phyloP scores from a whole-genome alignment of 148 eudicot species.

The Chenopodium suecicum region DNA sequence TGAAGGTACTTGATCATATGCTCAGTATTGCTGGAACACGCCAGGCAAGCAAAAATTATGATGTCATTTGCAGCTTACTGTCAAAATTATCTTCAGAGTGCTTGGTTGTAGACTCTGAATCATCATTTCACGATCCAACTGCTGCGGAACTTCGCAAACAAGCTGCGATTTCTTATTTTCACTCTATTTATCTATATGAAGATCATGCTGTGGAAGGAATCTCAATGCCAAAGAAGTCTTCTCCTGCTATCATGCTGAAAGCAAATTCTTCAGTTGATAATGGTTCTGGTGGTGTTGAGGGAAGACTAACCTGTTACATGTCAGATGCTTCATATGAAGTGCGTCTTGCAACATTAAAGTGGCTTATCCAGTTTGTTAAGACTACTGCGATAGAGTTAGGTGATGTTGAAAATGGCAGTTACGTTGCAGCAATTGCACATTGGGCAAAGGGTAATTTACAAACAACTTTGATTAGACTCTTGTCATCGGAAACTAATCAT shows the following conservation, averaged over 20 bases:
- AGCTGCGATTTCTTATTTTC: conserved; percentile 76
- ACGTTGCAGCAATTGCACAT: conserved; percentile 25
- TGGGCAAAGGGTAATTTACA: conserved; percentile 70
- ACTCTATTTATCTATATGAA: conserved; percentile 54
- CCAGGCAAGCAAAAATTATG: conserved; percentile 38
- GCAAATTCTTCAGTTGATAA: conserved; percentile 31
- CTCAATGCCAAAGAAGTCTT: conserved; percentile 17
- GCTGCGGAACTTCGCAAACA: conserved; percentile 73
- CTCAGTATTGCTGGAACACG: conserved; percentile 67
- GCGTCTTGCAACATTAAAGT: conserved; percentile 79
- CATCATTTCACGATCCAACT: conserved; percentile 68
- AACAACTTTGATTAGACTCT: conserved; percentile 44
- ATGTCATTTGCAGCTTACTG: conserved; percentile 48
- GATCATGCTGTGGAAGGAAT: conserved; percentile 47
- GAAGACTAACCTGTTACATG: conserved; percentile 50
- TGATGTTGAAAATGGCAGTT: conserved; percentile 28
- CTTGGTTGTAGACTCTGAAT: conserved; percentile 45
- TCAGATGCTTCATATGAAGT: conserved; percentile 91
- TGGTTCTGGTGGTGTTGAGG: conserved; percentile 38
- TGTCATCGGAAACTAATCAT: conserved; percentile 66
- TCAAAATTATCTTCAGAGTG: conserved; percentile 68
- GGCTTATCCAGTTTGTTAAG: conserved; percentile 71
- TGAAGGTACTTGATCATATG: conserved; percentile 75
- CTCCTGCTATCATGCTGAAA: conserved; percentile 29
- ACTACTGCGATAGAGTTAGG: conserved; percentile 30